These are phyloP conservation scores for Synchytrium microbalum DNA, from an alignment of 371 early-diverging fungal genomes.

Conservation along the genomic window DNA sequence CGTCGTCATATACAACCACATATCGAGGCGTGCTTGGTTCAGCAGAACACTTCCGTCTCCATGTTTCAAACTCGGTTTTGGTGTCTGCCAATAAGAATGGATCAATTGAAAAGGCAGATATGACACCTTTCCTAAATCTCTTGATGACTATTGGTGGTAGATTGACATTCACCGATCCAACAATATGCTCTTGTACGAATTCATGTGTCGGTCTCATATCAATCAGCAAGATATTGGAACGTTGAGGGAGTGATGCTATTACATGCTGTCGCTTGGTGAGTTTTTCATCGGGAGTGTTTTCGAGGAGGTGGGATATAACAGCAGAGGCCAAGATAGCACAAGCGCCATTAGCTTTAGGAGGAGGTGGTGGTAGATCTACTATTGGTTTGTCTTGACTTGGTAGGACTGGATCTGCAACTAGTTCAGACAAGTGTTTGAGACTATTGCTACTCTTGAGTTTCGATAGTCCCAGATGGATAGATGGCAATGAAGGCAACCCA, in stretches of 20 bases:
- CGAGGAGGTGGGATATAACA: not conserved
- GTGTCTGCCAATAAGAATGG: constrained; percentile 22
- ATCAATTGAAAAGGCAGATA: constrained; percentile 20
- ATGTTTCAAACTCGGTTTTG: constrained; percentile 15
- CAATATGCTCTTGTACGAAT: constrained; percentile 14
- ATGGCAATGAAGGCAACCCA: not conserved
- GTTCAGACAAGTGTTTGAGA: not conserved
- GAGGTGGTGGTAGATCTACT: not conserved
- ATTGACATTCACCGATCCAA: constrained; percentile 24
- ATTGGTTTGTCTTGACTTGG: not conserved
- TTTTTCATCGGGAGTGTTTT: not conserved
- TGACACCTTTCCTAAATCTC: constrained; percentile 21
- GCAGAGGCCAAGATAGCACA: not conserved
- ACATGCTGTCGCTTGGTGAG: not conserved
- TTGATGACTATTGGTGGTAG: constrained; percentile 33
- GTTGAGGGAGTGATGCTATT: not conserved
- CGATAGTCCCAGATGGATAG: not conserved
- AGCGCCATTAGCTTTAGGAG: not conserved
- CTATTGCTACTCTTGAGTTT: not conserved
- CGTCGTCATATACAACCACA: constrained; percentile 33
- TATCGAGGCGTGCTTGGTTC: constrained; percentile 1
- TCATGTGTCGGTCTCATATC: constrained; percentile 28
- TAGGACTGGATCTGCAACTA: not conserved
- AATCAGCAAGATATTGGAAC: constrained; percentile 14
- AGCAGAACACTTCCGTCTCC: not conserved